These are phyloP conservation scores for Kwoniella dendrophila DNA, from an alignment of 768 basidiomycete genomes.

Conservation along the genomic window DNA sequence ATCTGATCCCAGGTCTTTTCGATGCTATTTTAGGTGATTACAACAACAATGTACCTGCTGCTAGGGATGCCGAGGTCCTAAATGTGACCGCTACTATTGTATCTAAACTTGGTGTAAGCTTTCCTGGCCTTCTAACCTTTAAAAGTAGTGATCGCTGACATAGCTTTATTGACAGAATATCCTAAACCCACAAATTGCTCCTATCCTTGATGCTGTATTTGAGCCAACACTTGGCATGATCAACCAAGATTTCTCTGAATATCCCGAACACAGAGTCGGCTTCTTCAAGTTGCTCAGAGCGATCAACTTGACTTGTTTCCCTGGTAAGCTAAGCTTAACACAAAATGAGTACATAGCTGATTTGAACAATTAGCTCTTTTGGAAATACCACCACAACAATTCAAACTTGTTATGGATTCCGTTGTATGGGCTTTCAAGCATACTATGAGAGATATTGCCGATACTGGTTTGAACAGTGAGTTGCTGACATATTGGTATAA, in stretches of 20 bases:
- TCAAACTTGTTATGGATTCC: conserved; percentile 97
- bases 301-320: conserved; percentile 92
- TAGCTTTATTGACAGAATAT: conserved; percentile 62
- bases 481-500: background rate
- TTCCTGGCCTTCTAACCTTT: background rate
- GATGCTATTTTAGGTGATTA: conserved; percentile 99
- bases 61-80: conserved; percentile 93
- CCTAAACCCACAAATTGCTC: conserved; percentile 88
- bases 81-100: conserved; percentile 97
- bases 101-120: conserved; percentile 77
- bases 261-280: conserved; percentile 92
- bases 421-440: conserved; percentile 99
- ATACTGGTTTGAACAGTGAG: conserved; percentile 64
- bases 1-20: conserved; percentile 89
- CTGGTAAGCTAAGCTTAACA: conserved; percentile 63
- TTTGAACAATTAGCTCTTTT: conserved; percentile 66
- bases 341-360: conserved; percentile 15
- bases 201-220: conserved; percentile 94
- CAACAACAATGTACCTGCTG: conserved; percentile 85
- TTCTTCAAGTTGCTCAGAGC: conserved; percentile 94
- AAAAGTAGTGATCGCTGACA: background rate
- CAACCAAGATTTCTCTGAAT: conserved; percentile 99
- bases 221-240: conserved; percentile 98
- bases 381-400: conserved; percentile 82
- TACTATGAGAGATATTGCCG: conserved; percentile 97